Percentiles rank a stretch among this genome's conserved stretches.
Conservation (phyloP, 2,329 filamentous ascomycete species). For the Acarospora socialis region DNA sequence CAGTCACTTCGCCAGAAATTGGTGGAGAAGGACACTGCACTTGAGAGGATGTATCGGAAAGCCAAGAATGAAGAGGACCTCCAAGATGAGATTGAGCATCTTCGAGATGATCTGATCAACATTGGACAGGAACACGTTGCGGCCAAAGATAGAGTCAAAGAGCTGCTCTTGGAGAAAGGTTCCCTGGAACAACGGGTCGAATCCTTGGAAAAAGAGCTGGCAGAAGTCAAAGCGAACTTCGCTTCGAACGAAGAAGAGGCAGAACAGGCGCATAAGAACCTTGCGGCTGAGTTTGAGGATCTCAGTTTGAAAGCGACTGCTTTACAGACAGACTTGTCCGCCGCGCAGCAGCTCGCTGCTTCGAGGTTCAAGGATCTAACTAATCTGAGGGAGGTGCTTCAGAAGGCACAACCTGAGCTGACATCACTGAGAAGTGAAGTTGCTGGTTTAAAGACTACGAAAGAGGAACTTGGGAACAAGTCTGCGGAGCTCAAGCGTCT, state of each 20-base stretch:
- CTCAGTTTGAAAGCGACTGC: constrained; percentile 55
- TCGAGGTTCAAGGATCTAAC: constrained; percentile 77
- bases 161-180: constrained; percentile 53
- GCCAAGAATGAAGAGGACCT: constrained; percentile 64
- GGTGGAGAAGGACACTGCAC: constrained; percentile 54
- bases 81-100: constrained; percentile 69
- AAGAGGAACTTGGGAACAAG: constrained; percentile 56
- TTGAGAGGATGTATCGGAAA: constrained; percentile 55
- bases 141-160: constrained; percentile 60
- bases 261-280: constrained; percentile 38
- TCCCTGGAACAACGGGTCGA: constrained; percentile 49
- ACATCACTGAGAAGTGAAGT: constrained; percentile 65
- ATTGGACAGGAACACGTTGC: constrained; percentile 76
- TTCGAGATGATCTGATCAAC: constrained; percentile 64
- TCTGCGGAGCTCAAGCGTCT: constrained; percentile 54
- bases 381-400: constrained; percentile 62
- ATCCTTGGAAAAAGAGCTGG: constrained; percentile 58
- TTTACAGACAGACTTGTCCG: constrained; percentile 69
- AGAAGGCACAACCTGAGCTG: constrained; percentile 77
- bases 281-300: constrained; percentile 53
- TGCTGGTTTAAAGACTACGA: constrained; percentile 55
- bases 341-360: constrained; percentile 74
- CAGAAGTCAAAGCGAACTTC: constrained; percentile 36
- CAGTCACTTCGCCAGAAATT: constrained; percentile 30
- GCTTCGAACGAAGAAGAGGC: constrained; percentile 32